phyloP scores from a whole-genome alignment of 148 eudicot species.

The Dianthus caryophyllus region DNA sequence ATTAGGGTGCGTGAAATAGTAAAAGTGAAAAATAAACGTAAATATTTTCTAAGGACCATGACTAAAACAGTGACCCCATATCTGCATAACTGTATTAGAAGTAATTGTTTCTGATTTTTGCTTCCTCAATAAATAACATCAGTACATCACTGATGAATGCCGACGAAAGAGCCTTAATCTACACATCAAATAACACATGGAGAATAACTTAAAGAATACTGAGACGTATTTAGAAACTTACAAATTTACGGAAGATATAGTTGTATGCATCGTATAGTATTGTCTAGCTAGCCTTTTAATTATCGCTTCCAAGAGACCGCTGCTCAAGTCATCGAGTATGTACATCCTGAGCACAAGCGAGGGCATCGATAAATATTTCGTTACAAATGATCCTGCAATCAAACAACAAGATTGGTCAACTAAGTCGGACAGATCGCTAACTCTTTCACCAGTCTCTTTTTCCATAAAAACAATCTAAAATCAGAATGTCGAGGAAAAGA shows the following conservation, averaged over 20 bases:
- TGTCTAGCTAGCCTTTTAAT: neutral
- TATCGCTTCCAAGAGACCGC: neutral
- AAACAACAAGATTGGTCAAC: neutral
- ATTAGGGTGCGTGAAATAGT: too few relatives aligned
- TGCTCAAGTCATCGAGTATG: neutral
- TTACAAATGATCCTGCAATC: constrained; percentile 4
- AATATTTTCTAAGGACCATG: too few relatives aligned
- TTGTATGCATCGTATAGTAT: neutral
- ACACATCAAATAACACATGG: neutral
- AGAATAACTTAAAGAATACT: neutral
- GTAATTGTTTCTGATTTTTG: too few relatives aligned
- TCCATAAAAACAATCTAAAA: too few relatives aligned
- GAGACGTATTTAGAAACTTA: constrained; percentile 3
- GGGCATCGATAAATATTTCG: neutral
- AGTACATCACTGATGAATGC: neutral
- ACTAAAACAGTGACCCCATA: too few relatives aligned
- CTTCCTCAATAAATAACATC: neutral
- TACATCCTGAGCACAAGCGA: neutral
- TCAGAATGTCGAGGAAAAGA: too few relatives aligned
- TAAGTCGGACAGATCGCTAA: neutral
- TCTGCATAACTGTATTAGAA: too few relatives aligned
- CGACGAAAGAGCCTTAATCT: neutral
- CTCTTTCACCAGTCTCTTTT: neutral
- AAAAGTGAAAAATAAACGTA: too few relatives aligned
- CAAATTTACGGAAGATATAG: constrained; percentile 3